Base-by-base conservation (phyloP, 2,329 filamentous ascomycete species). In the Pseudocercospora crystallina region DNA sequence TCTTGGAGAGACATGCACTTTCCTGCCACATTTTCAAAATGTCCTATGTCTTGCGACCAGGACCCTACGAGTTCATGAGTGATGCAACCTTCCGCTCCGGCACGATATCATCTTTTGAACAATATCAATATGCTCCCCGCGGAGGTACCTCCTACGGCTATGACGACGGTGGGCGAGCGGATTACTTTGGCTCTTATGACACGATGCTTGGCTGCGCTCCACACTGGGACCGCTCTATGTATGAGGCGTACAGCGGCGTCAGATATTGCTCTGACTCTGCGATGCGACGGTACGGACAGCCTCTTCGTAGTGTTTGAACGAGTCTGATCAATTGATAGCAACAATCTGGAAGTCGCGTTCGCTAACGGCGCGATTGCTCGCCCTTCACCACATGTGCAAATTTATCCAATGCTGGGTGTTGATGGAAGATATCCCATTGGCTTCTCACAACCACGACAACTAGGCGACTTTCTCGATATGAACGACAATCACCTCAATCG, bases 331-430 rank as follows among this genome's bases (percentile, higher is more conserved):
- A 5, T 30, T 37, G 1, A 26, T 20, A 64, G 62, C 46, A 52
- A 47, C 8, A 61, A 65, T 35, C 55, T 56, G 14, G 54, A 61
- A 14, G 57, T 49, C 2, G 56, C 52, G 5, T 52, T 65, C 15
- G 60, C 62, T 15, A 71, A 70, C 47, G 54, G 61, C 17, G 50
- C 62, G 13, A 60, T 69, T 43, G 49, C 47, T 12, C 49, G 46
- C 32, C 43, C 50, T 0, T 53, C 60, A 26, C 49, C 44, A 36
- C 61, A 63, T 42, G 60, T 57, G 8, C 62, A 67, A 29, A 34
- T 71, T 14, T 65, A 70, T 41, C 68, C 69, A 2, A 69, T 65
- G 58, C 61, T 69, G 57, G 59, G 59, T 31, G 32, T 33, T 4
- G 61, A 66, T 33, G 65, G 64, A 3, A 52, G 54, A n/a, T 71